These are phyloP conservation scores for Cladosporium cucumerinum DNA, from an alignment of 2,329 filamentous ascomycete genomes.

Conservation along the genomic window DNA sequence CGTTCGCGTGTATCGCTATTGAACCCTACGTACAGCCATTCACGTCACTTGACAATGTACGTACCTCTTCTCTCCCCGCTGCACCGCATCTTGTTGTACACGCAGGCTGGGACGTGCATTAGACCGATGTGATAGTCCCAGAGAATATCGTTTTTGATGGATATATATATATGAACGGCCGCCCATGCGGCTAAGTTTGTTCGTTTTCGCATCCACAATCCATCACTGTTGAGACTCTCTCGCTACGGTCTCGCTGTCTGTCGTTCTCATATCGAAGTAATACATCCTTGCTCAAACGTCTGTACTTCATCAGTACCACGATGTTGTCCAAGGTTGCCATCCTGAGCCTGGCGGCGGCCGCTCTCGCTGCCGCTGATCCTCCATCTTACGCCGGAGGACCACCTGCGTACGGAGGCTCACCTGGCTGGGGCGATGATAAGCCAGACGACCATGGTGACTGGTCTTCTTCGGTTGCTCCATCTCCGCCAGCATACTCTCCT, in stretches of 20 bases:
- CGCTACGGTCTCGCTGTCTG: slow-evolving; percentile 12
- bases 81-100: slow-evolving; percentile 8
- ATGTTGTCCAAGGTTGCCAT: slow-evolving; percentile 12
- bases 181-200: slow-evolving; percentile 1
- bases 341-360: slow-evolving; percentile 8
- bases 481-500: neutral
- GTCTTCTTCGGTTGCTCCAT: neutral
- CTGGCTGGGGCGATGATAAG: neutral
- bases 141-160: neutral
- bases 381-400: slow-evolving; percentile 6
- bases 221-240: slow-evolving; percentile 14
- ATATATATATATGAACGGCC: slow-evolving; percentile 14
- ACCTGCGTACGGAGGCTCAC: neutral
- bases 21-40: slow-evolving; percentile 11
- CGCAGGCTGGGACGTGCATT: slow-evolving; percentile 16
- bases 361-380: neutral
- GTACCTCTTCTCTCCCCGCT: slow-evolving; percentile 4
- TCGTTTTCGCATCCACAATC: neutral
- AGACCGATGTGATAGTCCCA: slow-evolving; percentile 7
- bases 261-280: slow-evolving; percentile 1
- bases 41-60: slow-evolving; percentile 9
- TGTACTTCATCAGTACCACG: neutral
- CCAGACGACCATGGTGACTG: neutral
- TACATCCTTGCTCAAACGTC: neutral
- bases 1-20: slow-evolving; percentile 10